Base-by-base conservation (phyloP, 352 stramenopile genomes). In the Globisporangium cystogenes region DNA sequence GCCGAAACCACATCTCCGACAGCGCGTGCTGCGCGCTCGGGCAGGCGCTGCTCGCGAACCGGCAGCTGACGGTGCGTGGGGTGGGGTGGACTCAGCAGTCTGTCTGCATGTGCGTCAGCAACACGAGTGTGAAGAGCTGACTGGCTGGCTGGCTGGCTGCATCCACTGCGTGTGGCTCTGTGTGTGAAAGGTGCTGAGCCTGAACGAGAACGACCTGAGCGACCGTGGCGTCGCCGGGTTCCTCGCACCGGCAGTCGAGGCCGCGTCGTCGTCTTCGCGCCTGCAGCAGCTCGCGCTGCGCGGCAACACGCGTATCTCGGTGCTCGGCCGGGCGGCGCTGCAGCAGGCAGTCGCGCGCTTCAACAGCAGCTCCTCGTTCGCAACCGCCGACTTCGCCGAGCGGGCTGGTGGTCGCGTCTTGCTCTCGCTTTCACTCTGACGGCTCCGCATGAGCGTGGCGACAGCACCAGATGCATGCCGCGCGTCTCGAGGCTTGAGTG, bases 1-100 rank as follows among this genome's bases (percentile, higher is more conserved):
- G 74, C 51, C 49, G 65, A 40, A 91, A 91, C 51, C 72, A 83
- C 60, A 59, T 91, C 31, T 64, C 64, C 12, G 77, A 91, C 59
- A 66, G 60, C 63, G 61, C 64, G 4, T 87, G 71, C 55, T 50
- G 62, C 2, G 54, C 64, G 35, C 43, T 91, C 12, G 48, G 64
- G 1, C 57, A 60, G 14, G 56, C 67, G 33, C 62, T 91, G 6
- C 47, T 85, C 21, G 39, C 40, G 29, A 74, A 65, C 50, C 47
- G 27, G 31, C 64, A 55, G 14, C 44, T 91, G 41, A 64, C 58
- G 48, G 68, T 73, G 49, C 18, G 39, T 55, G n/a, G 16, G 20
- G n/a, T n/a, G n/a, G n/a, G n/a, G n/a, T n/a, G n/a, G n/a, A n/a
- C n/a, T n/a, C n/a, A n/a, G n/a, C n/a, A n/a, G n/a, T n/a, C n/a